phyloP scores from a whole-genome alignment of 306 rosid species.

The Quercus wislizeni region DNA sequence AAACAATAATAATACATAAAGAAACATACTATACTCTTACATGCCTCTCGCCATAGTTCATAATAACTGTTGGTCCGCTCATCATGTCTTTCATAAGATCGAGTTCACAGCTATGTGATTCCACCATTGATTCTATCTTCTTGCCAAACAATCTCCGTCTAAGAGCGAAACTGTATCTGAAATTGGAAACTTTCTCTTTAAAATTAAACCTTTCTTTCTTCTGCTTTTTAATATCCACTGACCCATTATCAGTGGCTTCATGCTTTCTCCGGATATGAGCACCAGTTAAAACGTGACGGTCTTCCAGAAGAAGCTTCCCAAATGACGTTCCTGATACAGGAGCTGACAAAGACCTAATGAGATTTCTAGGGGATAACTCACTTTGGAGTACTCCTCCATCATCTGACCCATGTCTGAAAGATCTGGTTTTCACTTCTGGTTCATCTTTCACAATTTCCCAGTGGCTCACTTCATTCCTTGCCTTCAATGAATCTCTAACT shows the following conservation, averaged over 20 bases:
- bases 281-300: constrained; percentile 81
- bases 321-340: constrained; percentile 96
- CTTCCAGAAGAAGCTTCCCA: constrained; percentile 99
- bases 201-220: constrained; percentile 79
- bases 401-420: constrained; percentile 72
- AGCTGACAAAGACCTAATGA: constrained; percentile 86
- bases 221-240: constrained; percentile 45
- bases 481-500: constrained; percentile 31
- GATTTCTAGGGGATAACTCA: constrained; percentile 82
- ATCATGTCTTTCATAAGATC: constrained; percentile 56
- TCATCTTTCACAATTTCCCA: constrained; percentile 52
- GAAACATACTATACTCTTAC: constrained; percentile 44
- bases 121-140: constrained; percentile 56
- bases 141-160: constrained; percentile 77
- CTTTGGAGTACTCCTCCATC: constrained; percentile 42
- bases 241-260: constrained; percentile 61
- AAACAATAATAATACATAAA: neutral
- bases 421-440: constrained; percentile 59
- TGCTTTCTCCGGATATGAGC: constrained; percentile 89
- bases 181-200: constrained; percentile 80
- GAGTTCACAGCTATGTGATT: constrained; percentile 43
- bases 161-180: constrained; percentile 67
- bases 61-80: constrained; percentile 87
- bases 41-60: constrained; percentile 64
- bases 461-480: constrained; percentile 23